Evolutionary conservation across 176 grass and related monocot species (phyloP), one percentile per base, ranked within the genome.

Genomic region (Leersia perrieri): DNA sequence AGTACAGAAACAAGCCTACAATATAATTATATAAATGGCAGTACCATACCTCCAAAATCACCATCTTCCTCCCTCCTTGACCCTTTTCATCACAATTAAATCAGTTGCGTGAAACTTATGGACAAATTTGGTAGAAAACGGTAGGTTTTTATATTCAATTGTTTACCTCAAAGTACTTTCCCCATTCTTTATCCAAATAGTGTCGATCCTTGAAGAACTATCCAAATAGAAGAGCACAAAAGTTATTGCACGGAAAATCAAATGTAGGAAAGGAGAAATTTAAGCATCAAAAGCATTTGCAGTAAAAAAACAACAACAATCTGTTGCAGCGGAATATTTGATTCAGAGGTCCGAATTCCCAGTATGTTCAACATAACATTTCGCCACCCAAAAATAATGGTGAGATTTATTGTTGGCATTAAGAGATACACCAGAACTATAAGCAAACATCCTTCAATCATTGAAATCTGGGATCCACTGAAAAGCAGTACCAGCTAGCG

Each of bases 141-240:
- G 2, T 26, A 62, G 36, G 27, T 84, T 47, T 27, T 63, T 26
- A 80, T 83, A 32, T 68, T 58, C 79, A 92, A 86, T 79, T 80
- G 35, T 62, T 60, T 80, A 93, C 90, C 82, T 93, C 76, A 53
- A 98, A 91, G 63, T 98, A 82, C 5, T 80, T 73, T 1, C 92
- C 95, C 95, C 95, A 98, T 88, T 98, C 95, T 77, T 98, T 98
- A 85, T 98, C 88, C 85, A 98, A 76, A 63, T 98, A 98, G 68
- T 98, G 95, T 45, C 92, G 75, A 68, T 98, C 92, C 86, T 98
- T 98, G 75, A 98, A 98, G 88, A 98, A 98, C 95, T 98, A 32
- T 23, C 4, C 47, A 86, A 79, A 74, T 72, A 29, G 22, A 75
- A 88, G 51, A 32, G 26, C 1, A 33, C 2, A 83, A 53, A 66